Percentiles rank a stretch among this genome's conserved stretches.
phyloP scores from a whole-genome alignment of 805 yeast genomes.

The Kodamaea leandrae region DNA sequence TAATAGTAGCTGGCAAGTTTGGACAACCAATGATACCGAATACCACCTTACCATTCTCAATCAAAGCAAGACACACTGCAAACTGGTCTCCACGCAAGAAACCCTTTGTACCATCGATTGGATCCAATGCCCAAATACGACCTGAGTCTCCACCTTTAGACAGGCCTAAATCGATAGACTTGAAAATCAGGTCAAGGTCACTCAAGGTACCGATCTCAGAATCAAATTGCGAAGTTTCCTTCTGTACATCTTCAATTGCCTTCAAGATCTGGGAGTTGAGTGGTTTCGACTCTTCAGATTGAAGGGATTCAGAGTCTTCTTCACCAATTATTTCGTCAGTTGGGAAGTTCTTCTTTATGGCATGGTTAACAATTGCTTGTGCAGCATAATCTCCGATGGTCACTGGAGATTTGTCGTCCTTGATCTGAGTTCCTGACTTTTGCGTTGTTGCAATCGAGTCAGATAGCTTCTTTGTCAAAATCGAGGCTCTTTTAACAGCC shows the following conservation, averaged over 20 bases:
- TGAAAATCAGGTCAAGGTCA: slow-evolving; percentile 49
- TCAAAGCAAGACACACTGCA: slow-evolving; percentile 90
- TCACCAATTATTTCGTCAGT: slow-evolving; percentile 88
- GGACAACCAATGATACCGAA: slow-evolving; percentile 98
- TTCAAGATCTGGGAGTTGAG: slow-evolving; percentile 56
- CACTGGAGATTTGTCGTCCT: slow-evolving; percentile 90
- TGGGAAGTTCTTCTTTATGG: slow-evolving; percentile 78
- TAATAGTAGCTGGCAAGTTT: slow-evolving; percentile 60
- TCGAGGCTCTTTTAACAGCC: slow-evolving; percentile 87
- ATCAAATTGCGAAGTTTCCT: slow-evolving; percentile 32
- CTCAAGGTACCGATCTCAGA: slow-evolving; percentile 41
- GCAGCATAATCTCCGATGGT: slow-evolving; percentile 96
- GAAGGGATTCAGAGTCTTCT: slow-evolving; percentile 75
- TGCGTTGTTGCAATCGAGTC: slow-evolving; percentile 49
- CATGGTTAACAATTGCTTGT: slow-evolving; percentile 87
- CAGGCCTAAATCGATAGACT: slow-evolving; percentile 75
- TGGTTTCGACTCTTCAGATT: slow-evolving; percentile 34
- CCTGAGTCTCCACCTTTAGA: slow-evolving; percentile 77
- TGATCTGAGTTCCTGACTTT: slow-evolving; percentile 62
- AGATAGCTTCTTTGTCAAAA: slow-evolving; percentile 64
- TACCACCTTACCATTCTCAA: slow-evolving; percentile 79
- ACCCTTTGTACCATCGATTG: slow-evolving; percentile 97
- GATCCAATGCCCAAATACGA: slow-evolving; percentile 96
- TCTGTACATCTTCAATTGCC: slow-evolving; percentile 56
- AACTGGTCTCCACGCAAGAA: slow-evolving; percentile 94